Base-by-base conservation (phyloP, 495 filamentous ascomycete genomes). In the Cairneyella variabilis region DNA sequence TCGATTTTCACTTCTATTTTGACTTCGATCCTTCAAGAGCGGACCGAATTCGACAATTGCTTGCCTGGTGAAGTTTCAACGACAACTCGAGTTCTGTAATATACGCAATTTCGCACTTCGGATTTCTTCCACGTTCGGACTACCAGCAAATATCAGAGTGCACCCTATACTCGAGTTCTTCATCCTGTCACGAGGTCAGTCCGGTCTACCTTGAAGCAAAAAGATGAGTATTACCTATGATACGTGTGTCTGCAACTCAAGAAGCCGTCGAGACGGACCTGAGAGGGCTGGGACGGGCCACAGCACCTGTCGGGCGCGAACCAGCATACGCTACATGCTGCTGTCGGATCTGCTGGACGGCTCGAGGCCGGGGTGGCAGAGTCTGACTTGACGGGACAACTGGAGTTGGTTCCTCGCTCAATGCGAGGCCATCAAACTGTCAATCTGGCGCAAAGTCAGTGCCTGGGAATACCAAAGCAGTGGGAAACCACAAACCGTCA, bases 351-450 rank as follows among this genome's bases (percentile, higher is more conserved):
- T 65, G 61, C 66, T 67, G 58, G 59, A 66, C 64, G 61, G 59
- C 69, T 63, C 68, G 48, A 30, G 63, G 51, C 65, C 64, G 57
- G 64, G 60, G 70, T 63, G 58, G 63, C 63, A 64, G 64, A 58
- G 48, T 56, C 54, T 61, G 68, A 62, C 54, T 56, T 57, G 76
- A 73, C 61, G 78, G 76, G 75, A 76, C 77, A 77, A 82, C 84
- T 88, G 83, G 84, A 79, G 75, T 75, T 73, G 78, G 76, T 80
- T 83, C 91, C 90, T 95, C 91, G 90, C 86, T 77, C 68, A 71
- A 62, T 75, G 85, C 89, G 90, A 95, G 90, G 90, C 76, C 76
- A 79, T 88, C 78, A 77, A 82, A 85, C 77, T 85, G 89, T 96
- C 91, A 96, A 93, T 96, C 88, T 62, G 83, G 56, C 50, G 36